phyloP scores from a whole-genome alignment of 2,329 filamentous ascomycete species.

The Samsoniella hepiali region DNA sequence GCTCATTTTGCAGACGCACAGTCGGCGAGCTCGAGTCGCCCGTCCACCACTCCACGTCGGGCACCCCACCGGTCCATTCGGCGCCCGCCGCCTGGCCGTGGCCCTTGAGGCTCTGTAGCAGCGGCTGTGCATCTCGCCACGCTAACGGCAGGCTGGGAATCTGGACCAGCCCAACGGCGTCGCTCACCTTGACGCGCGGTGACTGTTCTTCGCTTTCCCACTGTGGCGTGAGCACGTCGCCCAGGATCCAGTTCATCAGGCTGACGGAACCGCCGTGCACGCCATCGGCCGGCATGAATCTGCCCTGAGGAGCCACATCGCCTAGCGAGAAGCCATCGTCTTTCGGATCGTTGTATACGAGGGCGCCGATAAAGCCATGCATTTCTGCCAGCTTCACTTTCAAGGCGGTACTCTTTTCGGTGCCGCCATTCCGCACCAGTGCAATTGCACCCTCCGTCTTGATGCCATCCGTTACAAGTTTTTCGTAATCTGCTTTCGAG shows the following conservation, averaged over 20 bases:
- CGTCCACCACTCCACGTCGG: slow-evolving; percentile 80
- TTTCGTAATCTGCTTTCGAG: slow-evolving; percentile 75
- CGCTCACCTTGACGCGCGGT: slow-evolving; percentile 64
- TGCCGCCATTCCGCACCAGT: slow-evolving; percentile 76
- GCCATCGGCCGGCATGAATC: slow-evolving; percentile 75
- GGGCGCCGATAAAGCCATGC: slow-evolving; percentile 79
- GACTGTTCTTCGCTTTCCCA: slow-evolving; percentile 68
- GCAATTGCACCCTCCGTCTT: slow-evolving; percentile 76
- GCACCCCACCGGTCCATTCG: slow-evolving; percentile 74
- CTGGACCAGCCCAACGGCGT: slow-evolving; percentile 69
- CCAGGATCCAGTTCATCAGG: slow-evolving; percentile 76
- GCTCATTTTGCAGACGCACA: slow-evolving; percentile 79
- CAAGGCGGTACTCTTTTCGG: slow-evolving; percentile 66
- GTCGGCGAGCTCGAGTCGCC: slow-evolving; percentile 71
- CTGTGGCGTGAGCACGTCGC: slow-evolving; percentile 89
- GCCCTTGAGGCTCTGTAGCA: slow-evolving; percentile 73
- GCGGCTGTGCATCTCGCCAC: slow-evolving; percentile 80
- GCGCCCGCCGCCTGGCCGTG: slow-evolving; percentile 66
- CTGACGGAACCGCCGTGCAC: slow-evolving; percentile 81
- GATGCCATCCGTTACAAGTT: slow-evolving; percentile 67
- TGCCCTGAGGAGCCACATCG: slow-evolving; percentile 69
- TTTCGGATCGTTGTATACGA: slow-evolving; percentile 88
- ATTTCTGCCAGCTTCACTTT: slow-evolving; percentile 90
- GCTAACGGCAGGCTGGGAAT: slow-evolving; percentile 90
- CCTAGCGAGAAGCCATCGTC: slow-evolving; percentile 80